These are phyloP conservation scores for Xylaria telfairii DNA, from an alignment of 495 filamentous ascomycete genomes.

Conservation along the genomic window DNA sequence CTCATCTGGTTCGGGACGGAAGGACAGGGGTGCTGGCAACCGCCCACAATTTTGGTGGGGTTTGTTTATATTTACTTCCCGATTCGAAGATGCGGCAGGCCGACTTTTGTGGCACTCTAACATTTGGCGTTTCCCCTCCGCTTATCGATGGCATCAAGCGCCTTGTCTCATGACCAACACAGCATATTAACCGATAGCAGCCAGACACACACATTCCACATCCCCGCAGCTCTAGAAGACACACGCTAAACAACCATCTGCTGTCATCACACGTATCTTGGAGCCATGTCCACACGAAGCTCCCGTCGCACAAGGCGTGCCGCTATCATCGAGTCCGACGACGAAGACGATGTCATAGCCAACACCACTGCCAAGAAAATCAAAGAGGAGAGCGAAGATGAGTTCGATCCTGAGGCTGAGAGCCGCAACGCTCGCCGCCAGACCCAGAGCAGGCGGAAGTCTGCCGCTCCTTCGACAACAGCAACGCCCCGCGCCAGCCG, in stretches of 20 bases:
- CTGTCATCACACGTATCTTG: background rate
- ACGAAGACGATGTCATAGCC: conserved; percentile 68
- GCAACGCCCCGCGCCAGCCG: conserved; percentile 47
- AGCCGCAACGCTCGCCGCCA: conserved; percentile 40
- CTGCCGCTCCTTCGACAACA: conserved; percentile 47
- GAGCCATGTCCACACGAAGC: conserved; percentile 69
- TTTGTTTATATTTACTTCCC: conserved; percentile 44
- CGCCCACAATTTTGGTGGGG: conserved; percentile 28
- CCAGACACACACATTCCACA: background rate
- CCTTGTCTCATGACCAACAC: background rate
- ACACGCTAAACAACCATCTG: background rate
- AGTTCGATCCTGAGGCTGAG: conserved; percentile 71
- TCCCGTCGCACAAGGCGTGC: conserved; percentile 74
- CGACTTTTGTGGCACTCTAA: background rate
- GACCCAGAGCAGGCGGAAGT: conserved; percentile 61
- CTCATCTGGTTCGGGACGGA: background rate
- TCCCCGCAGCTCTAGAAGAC: background rate
- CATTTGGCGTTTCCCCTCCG: conserved; percentile 15
- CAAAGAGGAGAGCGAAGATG: conserved; percentile 72
- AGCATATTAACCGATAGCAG: background rate
- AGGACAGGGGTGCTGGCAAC: conserved; percentile 19
- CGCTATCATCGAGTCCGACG: conserved; percentile 76
- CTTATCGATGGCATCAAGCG: conserved; percentile 11
- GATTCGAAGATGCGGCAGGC: conserved; percentile 6
- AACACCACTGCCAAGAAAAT: conserved; percentile 60